A percentile compares a stretch with the other conserved stretches of the same genome.
These are phyloP conservation scores for Leccinum colubrinum DNA, from an alignment of 1,284 basidiomycete genomes.

Conservation along the genomic window DNA sequence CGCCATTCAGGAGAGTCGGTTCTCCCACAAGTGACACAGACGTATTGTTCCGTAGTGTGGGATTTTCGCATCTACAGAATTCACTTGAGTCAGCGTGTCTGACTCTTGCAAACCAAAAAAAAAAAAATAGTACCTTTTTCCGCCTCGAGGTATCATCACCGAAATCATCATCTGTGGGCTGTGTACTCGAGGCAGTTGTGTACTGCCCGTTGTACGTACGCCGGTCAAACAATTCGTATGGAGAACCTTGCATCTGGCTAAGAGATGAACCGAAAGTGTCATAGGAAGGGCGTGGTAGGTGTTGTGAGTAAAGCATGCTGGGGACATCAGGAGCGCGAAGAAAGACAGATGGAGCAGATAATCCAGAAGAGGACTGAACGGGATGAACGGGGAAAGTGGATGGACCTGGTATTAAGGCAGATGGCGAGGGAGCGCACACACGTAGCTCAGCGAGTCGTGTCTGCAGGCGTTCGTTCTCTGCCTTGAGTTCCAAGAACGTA, in stretches of 20 bases:
- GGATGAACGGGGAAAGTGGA: conserved; percentile 21
- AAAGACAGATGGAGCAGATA: conserved; percentile 12
- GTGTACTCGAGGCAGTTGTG: conserved; percentile 13
- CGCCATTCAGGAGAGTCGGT: conserved; percentile 85
- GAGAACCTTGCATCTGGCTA: conserved; percentile 13
- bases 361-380: conserved; percentile 13
- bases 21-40: conserved; percentile 76
- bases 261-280: conserved; percentile 17
- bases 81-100: conserved; percentile 3
- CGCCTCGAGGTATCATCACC: conserved; percentile 29
- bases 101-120: background rate
- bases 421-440: conserved; percentile 23
- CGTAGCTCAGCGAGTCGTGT: conserved; percentile 48
- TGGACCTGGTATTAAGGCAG: conserved; percentile 15
- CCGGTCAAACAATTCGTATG: conserved; percentile 22
- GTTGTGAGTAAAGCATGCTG: conserved; percentile 13
- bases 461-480: conserved; percentile 72
- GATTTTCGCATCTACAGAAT: conserved; percentile 42
- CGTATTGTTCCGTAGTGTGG: conserved; percentile 60
- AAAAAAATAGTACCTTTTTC: conserved; percentile 39
- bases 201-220: conserved; percentile 19
- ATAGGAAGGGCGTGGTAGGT: conserved; percentile 8
- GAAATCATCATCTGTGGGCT: conserved; percentile 26
- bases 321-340: conserved; percentile 14
- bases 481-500: conserved; percentile 74